Evolutionary conservation across 1,284 basidiomycete species (phyloP).

Genomic region (Bondarzewia mesenterica): DNA sequence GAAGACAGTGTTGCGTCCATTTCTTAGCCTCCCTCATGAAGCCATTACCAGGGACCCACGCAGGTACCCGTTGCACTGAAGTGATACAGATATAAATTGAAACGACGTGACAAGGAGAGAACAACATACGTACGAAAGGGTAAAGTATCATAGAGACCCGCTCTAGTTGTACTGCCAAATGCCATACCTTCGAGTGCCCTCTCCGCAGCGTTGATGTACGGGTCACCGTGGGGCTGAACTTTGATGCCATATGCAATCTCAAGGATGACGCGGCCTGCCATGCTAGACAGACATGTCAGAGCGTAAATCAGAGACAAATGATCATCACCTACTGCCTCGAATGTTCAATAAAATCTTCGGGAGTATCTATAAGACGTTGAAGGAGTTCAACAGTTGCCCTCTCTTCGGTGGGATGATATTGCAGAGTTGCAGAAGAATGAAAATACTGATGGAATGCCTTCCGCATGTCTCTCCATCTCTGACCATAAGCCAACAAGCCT

Average conservation of each 20-base stretch:
- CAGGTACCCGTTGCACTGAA: slow-evolving; percentile 13
- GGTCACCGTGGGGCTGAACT: slow-evolving; percentile 15
- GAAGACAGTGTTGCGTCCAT: slow-evolving; percentile 5
- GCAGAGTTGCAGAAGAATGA: slow-evolving; percentile 8
- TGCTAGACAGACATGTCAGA: slow-evolving; percentile 5
- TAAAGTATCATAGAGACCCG: slow-evolving; percentile 11
- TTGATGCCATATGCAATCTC: slow-evolving; percentile 19
- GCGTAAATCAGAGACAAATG: slow-evolving; percentile 3
- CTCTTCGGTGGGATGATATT: slow-evolving; percentile 15
- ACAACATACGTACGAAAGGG: slow-evolving; percentile 10
- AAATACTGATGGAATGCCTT: slow-evolving; percentile 19
- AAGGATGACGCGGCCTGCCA: slow-evolving; percentile 16
- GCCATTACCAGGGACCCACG: slow-evolving; percentile 16
- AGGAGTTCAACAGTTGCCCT: slow-evolving; percentile 16
- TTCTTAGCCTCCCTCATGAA: slow-evolving; percentile 13
- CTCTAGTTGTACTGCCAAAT: slow-evolving; percentile 5
- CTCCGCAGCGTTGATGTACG: slow-evolving; percentile 16
- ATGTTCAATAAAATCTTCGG: slow-evolving; percentile 17
- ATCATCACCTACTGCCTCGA: slow-evolving; percentile 11
- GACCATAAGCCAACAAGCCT: slow-evolving; percentile 17
- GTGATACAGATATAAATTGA: background rate
- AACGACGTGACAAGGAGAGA: background rate
- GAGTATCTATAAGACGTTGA: slow-evolving; percentile 11
- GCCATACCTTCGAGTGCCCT: slow-evolving; percentile 13
- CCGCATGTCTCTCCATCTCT: slow-evolving; percentile 15